Percentiles rank a stretch among this genome's conserved stretches.
Conservation (phyloP, 2,329 filamentous ascomycete genomes). For the Fusarium papillatum region DNA sequence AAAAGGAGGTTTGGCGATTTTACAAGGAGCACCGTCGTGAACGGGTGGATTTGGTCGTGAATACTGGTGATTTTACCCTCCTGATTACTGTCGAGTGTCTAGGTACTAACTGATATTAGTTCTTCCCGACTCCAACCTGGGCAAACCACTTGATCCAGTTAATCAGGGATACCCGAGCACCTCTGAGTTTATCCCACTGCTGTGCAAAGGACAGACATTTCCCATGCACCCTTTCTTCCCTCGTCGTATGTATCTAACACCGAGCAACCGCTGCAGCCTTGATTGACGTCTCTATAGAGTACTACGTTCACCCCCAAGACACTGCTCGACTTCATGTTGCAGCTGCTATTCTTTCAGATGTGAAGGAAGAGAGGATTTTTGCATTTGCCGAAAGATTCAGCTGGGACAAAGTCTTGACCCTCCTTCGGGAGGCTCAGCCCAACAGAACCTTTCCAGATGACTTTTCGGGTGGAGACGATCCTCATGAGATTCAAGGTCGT, state of each 20-base stretch:
- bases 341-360: not conserved
- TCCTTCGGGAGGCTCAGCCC: not conserved
- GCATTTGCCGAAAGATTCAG: not conserved
- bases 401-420: not conserved
- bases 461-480: slow-evolving; percentile 5
- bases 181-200: slow-evolving; percentile 19
- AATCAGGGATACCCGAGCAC: slow-evolving; percentile 39
- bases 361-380: slow-evolving; percentile 5
- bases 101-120: slow-evolving; percentile 18
- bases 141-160: slow-evolving; percentile 28
- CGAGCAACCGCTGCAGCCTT: not conserved
- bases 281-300: not conserved
- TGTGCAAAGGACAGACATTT: slow-evolving; percentile 35
- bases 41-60: slow-evolving; percentile 34
- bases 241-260: not conserved
- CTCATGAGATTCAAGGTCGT: slow-evolving; percentile 1
- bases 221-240: slow-evolving; percentile 7
- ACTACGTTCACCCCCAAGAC: slow-evolving; percentile 16
- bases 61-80: slow-evolving; percentile 12
- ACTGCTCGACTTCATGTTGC: slow-evolving; percentile 7
- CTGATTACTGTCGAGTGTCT: not conserved
- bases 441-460: not conserved
- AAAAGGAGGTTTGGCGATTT: slow-evolving; percentile 53
- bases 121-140: slow-evolving; percentile 42
- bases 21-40: slow-evolving; percentile 16